Conservation (phyloP, 2,329 filamentous ascomycete species). For the Alternaria longipes region DNA sequence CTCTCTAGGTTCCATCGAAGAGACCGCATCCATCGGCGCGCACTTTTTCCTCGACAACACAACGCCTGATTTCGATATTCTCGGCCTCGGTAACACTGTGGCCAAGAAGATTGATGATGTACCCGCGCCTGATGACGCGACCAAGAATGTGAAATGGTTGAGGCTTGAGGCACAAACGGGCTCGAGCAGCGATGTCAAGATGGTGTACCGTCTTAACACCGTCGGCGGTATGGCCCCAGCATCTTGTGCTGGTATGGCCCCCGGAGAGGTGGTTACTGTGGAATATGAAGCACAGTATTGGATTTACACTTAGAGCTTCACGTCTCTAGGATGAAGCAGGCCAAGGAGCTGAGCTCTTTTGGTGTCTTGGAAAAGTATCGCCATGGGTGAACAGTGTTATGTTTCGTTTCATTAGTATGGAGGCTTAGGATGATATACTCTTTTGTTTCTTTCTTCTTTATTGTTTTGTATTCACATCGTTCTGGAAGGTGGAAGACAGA, state of each 20-base stretch:
- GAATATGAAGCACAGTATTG: constrained; percentile 85
- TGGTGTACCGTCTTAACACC: constrained; percentile 85
- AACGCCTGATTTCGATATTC: constrained; percentile 84
- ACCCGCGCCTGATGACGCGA: constrained; percentile 67
- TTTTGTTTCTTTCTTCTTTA: neutral
- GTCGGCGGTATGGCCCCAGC: constrained; percentile 79
- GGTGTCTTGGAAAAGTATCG: neutral
- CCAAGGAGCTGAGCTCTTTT: neutral
- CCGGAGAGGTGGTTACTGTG: constrained; percentile 68
- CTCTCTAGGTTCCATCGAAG: constrained; percentile 36
- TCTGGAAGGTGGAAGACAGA: neutral
- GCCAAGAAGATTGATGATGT: constrained; percentile 71
- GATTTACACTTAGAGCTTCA: constrained; percentile 56
- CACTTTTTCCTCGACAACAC: constrained; percentile 80
- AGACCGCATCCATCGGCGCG: constrained; percentile 62
- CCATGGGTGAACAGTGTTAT: neutral
- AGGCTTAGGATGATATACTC: neutral
- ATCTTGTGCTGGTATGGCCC: constrained; percentile 66
- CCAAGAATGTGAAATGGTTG: constrained; percentile 77
- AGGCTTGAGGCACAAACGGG: constrained; percentile 65
- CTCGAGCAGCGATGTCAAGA: constrained; percentile 61
- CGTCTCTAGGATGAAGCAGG: neutral
- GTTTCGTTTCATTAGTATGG: neutral
- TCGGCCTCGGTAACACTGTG: constrained; percentile 70
- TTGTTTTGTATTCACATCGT: neutral